These are phyloP conservation scores for Aureobasidium namibiae DNA, from an alignment of 2,329 filamentous ascomycete genomes.

Conservation along the genomic window DNA sequence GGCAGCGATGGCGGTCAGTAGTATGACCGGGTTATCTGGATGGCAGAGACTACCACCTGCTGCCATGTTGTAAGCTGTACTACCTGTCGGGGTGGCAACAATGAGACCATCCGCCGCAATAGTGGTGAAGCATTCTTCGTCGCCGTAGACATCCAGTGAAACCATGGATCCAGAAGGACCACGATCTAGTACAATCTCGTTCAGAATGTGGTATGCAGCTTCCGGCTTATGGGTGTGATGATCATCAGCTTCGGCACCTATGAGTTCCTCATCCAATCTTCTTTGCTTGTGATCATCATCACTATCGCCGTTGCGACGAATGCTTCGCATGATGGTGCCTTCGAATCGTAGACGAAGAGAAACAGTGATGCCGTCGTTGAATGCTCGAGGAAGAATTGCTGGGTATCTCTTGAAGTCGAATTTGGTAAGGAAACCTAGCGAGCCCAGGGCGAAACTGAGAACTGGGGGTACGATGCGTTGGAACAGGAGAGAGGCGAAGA, in stretches of 20 bases:
- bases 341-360: conserved; percentile 85
- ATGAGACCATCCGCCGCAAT: conserved; percentile 89
- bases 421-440: conserved; percentile 81
- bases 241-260: conserved; percentile 77
- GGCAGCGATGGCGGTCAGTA: conserved; percentile 88
- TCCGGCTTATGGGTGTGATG: conserved; percentile 79
- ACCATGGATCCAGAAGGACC: conserved; percentile 95
- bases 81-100: conserved; percentile 88
- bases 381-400: conserved; percentile 60
- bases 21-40: conserved; percentile 91
- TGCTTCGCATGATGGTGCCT: conserved; percentile 82
- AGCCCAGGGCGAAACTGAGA: conserved; percentile 74
- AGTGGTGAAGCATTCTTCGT: conserved; percentile 91
- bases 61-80: conserved; percentile 90
- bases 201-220: conserved; percentile 80
- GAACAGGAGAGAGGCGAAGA: conserved; percentile 88
- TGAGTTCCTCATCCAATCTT: conserved; percentile 81
- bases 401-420: conserved; percentile 79
- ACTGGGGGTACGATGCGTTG: conserved; percentile 81
- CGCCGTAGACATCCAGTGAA: conserved; percentile 82
- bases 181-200: conserved; percentile 92
- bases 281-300: conserved; percentile 32
- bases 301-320: conserved; percentile 33
- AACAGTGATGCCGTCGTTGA: conserved; percentile 77
- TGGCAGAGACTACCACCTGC: conserved; percentile 93